Percentiles rank a stretch among this genome's conserved stretches.
phyloP scores from a whole-genome alignment of 108 stramenopile genomes.

The Halocafeteria seosinensis region DNA sequence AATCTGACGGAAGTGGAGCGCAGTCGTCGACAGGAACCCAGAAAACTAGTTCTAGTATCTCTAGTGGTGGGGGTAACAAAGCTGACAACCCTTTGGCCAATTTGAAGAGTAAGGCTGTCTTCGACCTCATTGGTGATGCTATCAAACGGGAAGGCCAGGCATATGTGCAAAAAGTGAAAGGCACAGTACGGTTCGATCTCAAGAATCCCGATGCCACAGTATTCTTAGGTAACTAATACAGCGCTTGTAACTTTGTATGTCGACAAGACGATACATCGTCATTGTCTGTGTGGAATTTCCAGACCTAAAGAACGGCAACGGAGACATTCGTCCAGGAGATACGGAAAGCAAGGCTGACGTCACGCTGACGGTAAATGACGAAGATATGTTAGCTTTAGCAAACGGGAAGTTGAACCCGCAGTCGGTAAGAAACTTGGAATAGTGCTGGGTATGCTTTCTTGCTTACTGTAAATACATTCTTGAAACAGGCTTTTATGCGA shows the following conservation, averaged over 20 bases:
- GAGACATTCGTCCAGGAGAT: neutral
- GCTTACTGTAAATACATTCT: too few species aligned
- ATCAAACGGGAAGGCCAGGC: neutral
- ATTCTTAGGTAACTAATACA: neutral
- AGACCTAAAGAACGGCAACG: neutral
- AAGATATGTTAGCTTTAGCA: neutral
- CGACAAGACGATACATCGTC: too few species aligned
- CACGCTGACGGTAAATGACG: neutral
- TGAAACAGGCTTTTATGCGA: neutral
- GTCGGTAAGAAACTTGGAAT: too few species aligned
- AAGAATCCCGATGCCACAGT: neutral
- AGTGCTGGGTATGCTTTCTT: too few species aligned
- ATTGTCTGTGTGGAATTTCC: too few species aligned
- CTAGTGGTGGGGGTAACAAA: too few species aligned
- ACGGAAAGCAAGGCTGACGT: neutral
- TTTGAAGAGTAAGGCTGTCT: neutral
- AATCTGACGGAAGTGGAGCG: too few species aligned
- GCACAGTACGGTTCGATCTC: neutral
- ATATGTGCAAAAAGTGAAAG: neutral
- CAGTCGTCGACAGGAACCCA: neutral
- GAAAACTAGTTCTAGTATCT: neutral
- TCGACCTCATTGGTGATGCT: neutral
- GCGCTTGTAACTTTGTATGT: neutral
- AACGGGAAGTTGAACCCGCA: neutral
- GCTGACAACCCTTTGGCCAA: too few species aligned